Percentiles rank a stretch among this genome's conserved stretches.
These are phyloP conservation scores for Paramecium octaurelia DNA, from an alignment of 73 alveolate genomes.

Conservation along the genomic window DNA sequence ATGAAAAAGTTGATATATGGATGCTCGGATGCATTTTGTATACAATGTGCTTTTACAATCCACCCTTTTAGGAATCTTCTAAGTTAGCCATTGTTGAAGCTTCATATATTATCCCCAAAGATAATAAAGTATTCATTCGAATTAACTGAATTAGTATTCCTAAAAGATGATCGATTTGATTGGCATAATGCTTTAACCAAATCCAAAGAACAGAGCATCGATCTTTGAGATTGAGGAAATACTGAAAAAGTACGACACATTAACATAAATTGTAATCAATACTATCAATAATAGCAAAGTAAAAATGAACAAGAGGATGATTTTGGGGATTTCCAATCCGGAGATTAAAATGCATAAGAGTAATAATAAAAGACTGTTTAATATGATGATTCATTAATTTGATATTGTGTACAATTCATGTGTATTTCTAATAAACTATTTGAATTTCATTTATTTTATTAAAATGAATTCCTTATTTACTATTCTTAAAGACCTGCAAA, in stretches of 20 bases:
- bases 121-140: conserved; percentile 32
- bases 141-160: neutral
- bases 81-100: conserved; percentile 92
- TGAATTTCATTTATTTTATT: neutral
- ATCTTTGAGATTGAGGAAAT: neutral
- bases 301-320: neutral
- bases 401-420: neutral
- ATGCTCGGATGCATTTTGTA: conserved; percentile 87
- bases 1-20: conserved; percentile 86
- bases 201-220: neutral
- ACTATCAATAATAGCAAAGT: neutral
- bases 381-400: neutral
- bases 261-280: neutral
- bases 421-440: neutral
- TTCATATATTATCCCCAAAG: conserved; percentile 82
- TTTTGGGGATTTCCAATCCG: neutral
- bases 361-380: neutral
- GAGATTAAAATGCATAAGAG: neutral
- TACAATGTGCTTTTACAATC: conserved; percentile 83
- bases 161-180: conserved; percentile 5
- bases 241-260: neutral
- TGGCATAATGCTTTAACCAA: neutral
- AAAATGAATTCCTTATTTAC: conserved; percentile 11
- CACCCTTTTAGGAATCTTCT: conserved; percentile 93
- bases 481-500: neutral